Conservation (phyloP, 2,329 filamentous ascomycete species). For the Monilinia laxa region DNA sequence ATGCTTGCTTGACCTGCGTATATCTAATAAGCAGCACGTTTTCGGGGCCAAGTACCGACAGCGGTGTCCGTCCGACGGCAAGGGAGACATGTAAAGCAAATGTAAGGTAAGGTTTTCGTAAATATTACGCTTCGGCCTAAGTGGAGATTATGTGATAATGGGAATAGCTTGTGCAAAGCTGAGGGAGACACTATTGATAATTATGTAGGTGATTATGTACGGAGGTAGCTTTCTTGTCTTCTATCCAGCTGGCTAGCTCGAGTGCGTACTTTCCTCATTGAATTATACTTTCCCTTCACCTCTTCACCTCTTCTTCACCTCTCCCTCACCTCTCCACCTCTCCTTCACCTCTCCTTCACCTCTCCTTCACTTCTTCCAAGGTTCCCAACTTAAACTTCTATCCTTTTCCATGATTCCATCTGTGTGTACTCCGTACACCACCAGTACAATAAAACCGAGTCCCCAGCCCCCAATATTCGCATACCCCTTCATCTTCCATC, state of each 20-base stretch:
- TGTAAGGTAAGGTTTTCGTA: constrained; percentile 1
- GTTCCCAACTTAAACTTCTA: neutral
- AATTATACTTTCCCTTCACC: neutral
- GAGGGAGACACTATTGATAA: no score
- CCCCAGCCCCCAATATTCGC: constrained; percentile 15
- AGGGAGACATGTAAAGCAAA: no score
- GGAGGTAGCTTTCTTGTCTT: no score
- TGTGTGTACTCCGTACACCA: neutral
- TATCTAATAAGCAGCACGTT: neutral
- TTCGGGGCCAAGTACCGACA: neutral
- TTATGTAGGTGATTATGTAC: no score
- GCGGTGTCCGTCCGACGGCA: neutral
- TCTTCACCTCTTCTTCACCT: no score
- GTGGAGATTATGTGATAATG: constrained; percentile 1
- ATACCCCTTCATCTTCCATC: neutral
- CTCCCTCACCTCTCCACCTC: no score
- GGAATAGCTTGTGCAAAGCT: neutral
- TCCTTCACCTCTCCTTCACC: no score
- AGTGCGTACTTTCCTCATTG: neutral
- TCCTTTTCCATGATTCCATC: neutral
- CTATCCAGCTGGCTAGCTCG: no score
- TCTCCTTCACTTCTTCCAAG: neutral
- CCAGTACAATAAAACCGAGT: neutral
- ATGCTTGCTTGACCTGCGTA: no score
- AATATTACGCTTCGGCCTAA: constrained; percentile 3